These are phyloP conservation scores for Globisporangium apiculatum DNA, from an alignment of 352 stramenopile species.

Conservation along the genomic window DNA sequence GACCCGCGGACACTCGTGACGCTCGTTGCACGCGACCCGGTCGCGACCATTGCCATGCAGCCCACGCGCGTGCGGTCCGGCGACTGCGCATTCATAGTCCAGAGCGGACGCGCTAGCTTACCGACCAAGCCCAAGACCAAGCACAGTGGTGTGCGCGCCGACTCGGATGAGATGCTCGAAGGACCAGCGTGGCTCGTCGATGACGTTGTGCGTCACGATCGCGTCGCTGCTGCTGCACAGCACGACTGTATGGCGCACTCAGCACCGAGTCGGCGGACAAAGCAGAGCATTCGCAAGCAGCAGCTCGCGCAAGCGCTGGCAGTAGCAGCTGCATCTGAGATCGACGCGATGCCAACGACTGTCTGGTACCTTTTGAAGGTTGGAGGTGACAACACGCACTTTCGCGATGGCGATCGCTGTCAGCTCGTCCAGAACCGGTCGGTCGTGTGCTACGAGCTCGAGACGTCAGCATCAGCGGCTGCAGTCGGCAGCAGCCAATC, in stretches of 20 bases:
- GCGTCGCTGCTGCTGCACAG: not conserved
- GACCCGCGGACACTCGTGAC: slow-evolving; percentile 32
- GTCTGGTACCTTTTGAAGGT: slow-evolving; percentile 14
- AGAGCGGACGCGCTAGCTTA: slow-evolving; percentile 16
- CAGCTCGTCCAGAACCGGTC: slow-evolving; percentile 16
- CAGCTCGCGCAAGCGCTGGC: slow-evolving; percentile 6
- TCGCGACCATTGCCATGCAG: slow-evolving; percentile 11
- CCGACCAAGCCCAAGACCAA: slow-evolving; percentile 9
- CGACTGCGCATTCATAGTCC: slow-evolving; percentile 25
- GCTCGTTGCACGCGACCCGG: slow-evolving; percentile 27
- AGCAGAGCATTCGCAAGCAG: slow-evolving; percentile 10
- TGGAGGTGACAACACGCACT: slow-evolving; percentile 1
- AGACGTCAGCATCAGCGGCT: not conserved
- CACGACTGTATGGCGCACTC: not conserved
- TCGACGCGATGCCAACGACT: slow-evolving; percentile 10
- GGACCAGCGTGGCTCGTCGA: slow-evolving; percentile 1
- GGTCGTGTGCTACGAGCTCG: slow-evolving; percentile 20
- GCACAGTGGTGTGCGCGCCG: slow-evolving; percentile 7
- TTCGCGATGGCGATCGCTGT: slow-evolving; percentile 7
- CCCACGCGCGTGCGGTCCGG: slow-evolving; percentile 15
- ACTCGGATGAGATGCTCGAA: slow-evolving; percentile 14
- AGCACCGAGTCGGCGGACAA: not conserved
- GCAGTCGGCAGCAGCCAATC: not conserved
- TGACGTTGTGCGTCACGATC: slow-evolving; percentile 5
- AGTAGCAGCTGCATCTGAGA: not conserved